These are phyloP conservation scores for Pseudogymnoascus verrucosus DNA, from an alignment of 2,329 filamentous ascomycete genomes.

Conservation along the genomic window DNA sequence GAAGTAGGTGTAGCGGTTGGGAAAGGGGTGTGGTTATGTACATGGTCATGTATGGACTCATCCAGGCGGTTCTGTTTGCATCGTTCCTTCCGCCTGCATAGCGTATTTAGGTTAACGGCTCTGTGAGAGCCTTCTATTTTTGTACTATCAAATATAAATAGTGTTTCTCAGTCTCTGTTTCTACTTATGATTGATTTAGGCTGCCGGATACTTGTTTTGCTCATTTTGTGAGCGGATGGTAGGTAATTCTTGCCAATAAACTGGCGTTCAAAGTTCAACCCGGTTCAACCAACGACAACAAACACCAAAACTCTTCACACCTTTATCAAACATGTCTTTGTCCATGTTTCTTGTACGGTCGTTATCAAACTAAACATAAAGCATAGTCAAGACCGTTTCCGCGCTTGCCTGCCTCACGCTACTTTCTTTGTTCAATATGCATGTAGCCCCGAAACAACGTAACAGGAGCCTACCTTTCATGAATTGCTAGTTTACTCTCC, in stretches of 20 bases:
- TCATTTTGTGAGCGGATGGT: not conserved
- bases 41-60: conserved; percentile 72
- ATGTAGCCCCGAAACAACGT: not conserved
- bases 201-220: not conserved
- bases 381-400: not conserved
- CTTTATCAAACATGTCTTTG: not conserved
- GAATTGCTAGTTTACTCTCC: not conserved
- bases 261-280: not conserved
- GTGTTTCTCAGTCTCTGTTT: not conserved
- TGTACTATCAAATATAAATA: not conserved
- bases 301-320: not conserved
- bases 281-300: not conserved
- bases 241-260: not conserved
- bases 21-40: conserved; percentile 33
- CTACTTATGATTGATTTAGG: not conserved
- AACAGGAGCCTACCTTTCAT: not conserved
- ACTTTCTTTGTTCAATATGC: not conserved
- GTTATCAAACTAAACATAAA: not conserved
- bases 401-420: not conserved
- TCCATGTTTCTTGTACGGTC: not conserved
- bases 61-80: conserved; percentile 79
- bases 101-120: conserved; percentile 13
- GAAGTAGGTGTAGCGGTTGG: conserved; percentile 19
- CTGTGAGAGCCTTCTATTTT: not conserved
- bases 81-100: conserved; percentile 87